A percentile compares a stretch with the other conserved stretches of the same genome.
These are phyloP conservation scores for Murraya paniculata DNA, from an alignment of 345 rosid species.

Conservation along the genomic window DNA sequence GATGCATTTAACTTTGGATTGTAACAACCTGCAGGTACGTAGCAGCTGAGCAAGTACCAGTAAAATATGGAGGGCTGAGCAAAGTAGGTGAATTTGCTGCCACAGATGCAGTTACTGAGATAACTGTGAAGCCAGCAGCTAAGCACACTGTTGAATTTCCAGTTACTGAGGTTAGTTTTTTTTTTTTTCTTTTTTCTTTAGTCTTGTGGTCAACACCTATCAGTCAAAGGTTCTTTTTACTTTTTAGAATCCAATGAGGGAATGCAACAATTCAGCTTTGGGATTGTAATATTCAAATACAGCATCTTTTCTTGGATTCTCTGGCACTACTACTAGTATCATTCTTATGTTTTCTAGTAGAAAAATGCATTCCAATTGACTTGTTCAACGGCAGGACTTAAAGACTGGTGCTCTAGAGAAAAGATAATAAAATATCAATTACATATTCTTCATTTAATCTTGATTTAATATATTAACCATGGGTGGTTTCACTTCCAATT, in stretches of 20 bases:
- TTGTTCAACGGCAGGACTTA: background rate
- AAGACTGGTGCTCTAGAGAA: too few species aligned
- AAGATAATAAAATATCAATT: background rate
- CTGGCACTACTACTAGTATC: background rate
- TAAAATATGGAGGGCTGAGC: slow-evolving; percentile 61
- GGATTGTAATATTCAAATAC: background rate
- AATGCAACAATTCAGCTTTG: background rate
- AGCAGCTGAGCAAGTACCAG: slow-evolving; percentile 64
- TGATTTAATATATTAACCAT: background rate
- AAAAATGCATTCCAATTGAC: background rate
- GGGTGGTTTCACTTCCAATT: background rate
- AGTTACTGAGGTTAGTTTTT: slow-evolving; percentile 53
- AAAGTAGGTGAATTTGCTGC: slow-evolving; percentile 46
- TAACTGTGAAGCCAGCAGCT: slow-evolving; percentile 57
- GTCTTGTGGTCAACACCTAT: background rate
- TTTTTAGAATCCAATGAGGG: slow-evolving; percentile 4
- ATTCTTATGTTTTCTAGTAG: background rate
- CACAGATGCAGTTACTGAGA: slow-evolving; percentile 51
- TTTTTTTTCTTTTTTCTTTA: background rate
- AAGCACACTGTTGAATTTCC: slow-evolving; percentile 71
- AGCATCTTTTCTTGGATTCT: slow-evolving; percentile 8
- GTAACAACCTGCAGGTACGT: slow-evolving; percentile 42
- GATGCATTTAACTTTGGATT: background rate
- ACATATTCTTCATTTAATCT: background rate
- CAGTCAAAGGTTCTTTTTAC: background rate